Conservation (phyloP, 1,284 basidiomycete genomes). For the Puccinia triticina region DNA sequence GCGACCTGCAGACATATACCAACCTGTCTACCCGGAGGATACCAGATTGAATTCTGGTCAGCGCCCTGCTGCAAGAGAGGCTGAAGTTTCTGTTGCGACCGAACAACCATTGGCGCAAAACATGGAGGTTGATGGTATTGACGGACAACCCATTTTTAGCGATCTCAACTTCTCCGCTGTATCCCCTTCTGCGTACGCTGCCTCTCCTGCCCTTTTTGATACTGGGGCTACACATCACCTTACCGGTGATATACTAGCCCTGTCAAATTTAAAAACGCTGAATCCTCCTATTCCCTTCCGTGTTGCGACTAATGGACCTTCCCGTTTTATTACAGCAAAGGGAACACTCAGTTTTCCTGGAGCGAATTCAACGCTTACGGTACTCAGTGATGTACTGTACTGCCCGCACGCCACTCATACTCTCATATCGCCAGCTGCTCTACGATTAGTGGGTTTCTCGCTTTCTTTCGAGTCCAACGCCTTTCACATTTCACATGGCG, state of each 20-base stretch:
- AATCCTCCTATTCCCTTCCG: not conserved
- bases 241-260: no score
- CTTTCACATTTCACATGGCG: not conserved
- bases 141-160: no score
- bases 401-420: not conserved
- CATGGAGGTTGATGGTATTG: no score
- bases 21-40: no score
- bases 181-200: no score
- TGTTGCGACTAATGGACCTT: not conserved
- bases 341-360: conserved; percentile 14
- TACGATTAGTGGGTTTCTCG: not conserved
- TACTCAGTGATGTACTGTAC: not conserved
- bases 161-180: no score
- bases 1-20: no score
- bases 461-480: not conserved
- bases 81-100: not conserved
- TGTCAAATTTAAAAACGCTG: not conserved
- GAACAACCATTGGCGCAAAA: not conserved
- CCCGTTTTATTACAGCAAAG: not conserved
- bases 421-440: conserved; percentile 12
- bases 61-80: not conserved
- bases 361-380: not conserved
- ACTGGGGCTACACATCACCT: no score
- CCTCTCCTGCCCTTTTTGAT: no score
- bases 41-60: not conserved